Base-by-base conservation (phyloP, 768 basidiomycete genomes). In the Neoboletus subvelutipes region DNA sequence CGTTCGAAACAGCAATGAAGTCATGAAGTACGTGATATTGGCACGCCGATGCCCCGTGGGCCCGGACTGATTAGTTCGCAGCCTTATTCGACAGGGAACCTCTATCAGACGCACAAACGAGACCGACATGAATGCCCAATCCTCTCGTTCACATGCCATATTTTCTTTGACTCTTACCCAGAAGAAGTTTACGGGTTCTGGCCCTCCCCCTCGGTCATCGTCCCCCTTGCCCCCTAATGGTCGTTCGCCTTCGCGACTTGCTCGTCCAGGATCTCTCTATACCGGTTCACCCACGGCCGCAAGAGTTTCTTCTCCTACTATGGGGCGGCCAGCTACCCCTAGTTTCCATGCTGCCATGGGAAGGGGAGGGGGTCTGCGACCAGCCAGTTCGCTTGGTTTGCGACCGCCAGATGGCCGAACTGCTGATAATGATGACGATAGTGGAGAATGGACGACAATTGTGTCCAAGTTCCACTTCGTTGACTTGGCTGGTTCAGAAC, bases 91-190 rank as follows among this genome's bases (percentile, higher is more conserved):
- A 59, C 86, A 91, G 63, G 97, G 97, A 20, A 89, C 94, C 9
- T 83, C 91, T 17, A 89, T 96, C 42, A 83, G 97, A 31, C 86
- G 95, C 54, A 98, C 97, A 11, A 95, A 96, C 60, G 92, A 95
- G 72, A 99, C 97, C 33, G 92, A 94, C 68, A 98, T 98, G 96
- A 99, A 99, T 71, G 93, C 96, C 26, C 94, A 97, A 71, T 94
- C 92, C 2, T 98, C 96, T 40, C 89, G 97, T 56, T 97, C 94
- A 29, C 97, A 99, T 81, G 97, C 97, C 60, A 98, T 99, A 73
- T 98, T 99, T 75, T 98, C 96, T 39, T 79, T 99, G 51, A 97
- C 93, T 13, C 78, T 99, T 53, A 91, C 86, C 4, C 96, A 98
- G 75, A 92, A 89, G 78, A 94, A 88, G 71, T 92, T 77, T 68